These are phyloP conservation scores for Tricholoma terreum DNA, from an alignment of 768 basidiomycete genomes.

Conservation along the genomic window DNA sequence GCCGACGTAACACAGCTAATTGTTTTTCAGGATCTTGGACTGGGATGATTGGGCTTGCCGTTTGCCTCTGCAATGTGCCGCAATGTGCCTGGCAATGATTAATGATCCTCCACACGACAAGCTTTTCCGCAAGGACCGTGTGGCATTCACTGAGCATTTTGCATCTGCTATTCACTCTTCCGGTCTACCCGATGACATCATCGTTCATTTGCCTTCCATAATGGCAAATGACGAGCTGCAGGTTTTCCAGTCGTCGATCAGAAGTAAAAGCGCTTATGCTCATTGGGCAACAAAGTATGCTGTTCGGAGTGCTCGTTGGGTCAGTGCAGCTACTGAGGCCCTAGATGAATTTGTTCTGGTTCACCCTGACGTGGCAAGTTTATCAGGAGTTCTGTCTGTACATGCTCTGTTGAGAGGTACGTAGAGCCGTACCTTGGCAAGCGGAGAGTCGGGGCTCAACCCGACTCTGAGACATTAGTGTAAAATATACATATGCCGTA, in stretches of 20 bases:
- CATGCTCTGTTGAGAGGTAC: too few relatives aligned
- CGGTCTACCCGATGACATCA: conserved; percentile 5
- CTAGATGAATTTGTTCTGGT: not conserved
- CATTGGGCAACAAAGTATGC: conserved; percentile 6
- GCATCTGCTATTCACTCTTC: conserved; percentile 6
- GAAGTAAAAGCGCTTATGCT: conserved; percentile 7
- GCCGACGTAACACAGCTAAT: not conserved
- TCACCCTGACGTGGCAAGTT: too few relatives aligned
- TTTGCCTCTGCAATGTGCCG: conserved; percentile 5
- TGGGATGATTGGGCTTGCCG: conserved; percentile 9
- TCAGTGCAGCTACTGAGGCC: not conserved
- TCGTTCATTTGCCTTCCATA: conserved; percentile 4
- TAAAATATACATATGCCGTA: too few relatives aligned
- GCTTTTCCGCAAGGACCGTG: conserved; percentile 8
- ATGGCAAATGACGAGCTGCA: conserved; percentile 9
- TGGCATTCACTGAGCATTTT: conserved; percentile 6
- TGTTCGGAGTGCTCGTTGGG: not conserved
- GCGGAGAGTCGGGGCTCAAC: too few relatives aligned
- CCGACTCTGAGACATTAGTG: too few relatives aligned
- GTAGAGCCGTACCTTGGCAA: too few relatives aligned
- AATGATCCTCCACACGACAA: conserved; percentile 2
- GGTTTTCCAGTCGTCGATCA: conserved; percentile 6
- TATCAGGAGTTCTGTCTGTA: too few relatives aligned
- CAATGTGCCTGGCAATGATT: conserved; percentile 5
- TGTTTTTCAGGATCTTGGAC: conserved; percentile 7